Evolutionary conservation across 176 grass and related monocot species (phyloP), one percentile per base, ranked within the genome.

Genomic region (Phragmites australis): DNA sequence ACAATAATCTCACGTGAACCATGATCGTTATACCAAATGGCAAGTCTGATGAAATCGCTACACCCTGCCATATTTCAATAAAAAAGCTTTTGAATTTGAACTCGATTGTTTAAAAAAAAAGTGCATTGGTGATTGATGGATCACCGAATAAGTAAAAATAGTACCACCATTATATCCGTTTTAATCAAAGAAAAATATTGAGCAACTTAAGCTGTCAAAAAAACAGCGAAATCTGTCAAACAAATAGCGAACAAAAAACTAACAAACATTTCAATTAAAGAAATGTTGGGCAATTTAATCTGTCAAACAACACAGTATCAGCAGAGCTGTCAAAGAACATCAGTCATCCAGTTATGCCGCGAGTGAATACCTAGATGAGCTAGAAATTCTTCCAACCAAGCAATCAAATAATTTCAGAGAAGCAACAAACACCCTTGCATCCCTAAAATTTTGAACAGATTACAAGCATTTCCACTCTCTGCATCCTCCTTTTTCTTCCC

Each of bases 381-480:
- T n/a, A n/a, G n/a, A n/a, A n/a, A n/a, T n/a, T n/a, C n/a, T n/a
- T n/a, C n/a, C n/a, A n/a, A n/a, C n/a, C n/a, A n/a, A n/a, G n/a
- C n/a, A n/a, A n/a, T n/a, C n/a, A n/a, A n/a, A n/a, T n/a, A n/a
- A n/a, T n/a, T n/a, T n/a, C n/a, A n/a, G n/a, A n/a, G n/a, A n/a
- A n/a, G n/a, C n/a, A n/a, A n/a, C n/a, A n/a, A n/a, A n/a, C n/a
- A n/a, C n/a, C n/a, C n/a, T n/a, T n/a, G n/a, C n/a, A n/a, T n/a
- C n/a, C n/a, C n/a, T n/a, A n/a, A 65, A 59, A 70, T 69, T 67
- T 65, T 69, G n/a, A 64, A 71, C 49, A 89, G 44, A 30, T 60
- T 82, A 82, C 88, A 94, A 37, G 57, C 88, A 81, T 91, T n/a
- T n/a, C 83, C 78, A 88, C 78, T 77, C 74, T 37, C 63, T 66